Percentiles rank a stretch among this genome's conserved stretches.
phyloP scores from a whole-genome alignment of 208 protist genomes.

The Plasmodiophora brassicae region DNA sequence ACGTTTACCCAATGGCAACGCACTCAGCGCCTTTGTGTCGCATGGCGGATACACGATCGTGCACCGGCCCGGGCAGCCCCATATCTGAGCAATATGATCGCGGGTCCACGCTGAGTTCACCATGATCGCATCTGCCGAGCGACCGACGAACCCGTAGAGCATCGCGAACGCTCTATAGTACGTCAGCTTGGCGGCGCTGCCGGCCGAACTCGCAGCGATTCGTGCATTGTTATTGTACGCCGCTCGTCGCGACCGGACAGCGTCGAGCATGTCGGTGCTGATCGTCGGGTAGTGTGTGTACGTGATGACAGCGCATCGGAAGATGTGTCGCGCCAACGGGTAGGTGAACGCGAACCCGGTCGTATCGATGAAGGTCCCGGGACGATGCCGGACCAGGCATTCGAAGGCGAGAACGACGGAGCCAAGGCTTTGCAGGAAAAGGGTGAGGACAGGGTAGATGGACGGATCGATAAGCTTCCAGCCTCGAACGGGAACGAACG shows the following conservation, averaged over 20 bases:
- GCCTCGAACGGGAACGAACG: slow-evolving; percentile 65
- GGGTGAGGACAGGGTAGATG: slow-evolving; percentile 70
- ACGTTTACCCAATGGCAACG: slow-evolving; percentile 44
- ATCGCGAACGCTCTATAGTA: slow-evolving; percentile 70
- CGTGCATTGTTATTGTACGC: slow-evolving; percentile 74
- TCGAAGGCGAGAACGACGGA: slow-evolving; percentile 76
- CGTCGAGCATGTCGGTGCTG: slow-evolving; percentile 62
- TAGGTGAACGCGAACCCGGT: slow-evolving; percentile 89
- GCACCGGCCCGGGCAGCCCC: slow-evolving; percentile 46
- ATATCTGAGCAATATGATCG: slow-evolving; percentile 78
- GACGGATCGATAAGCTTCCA: slow-evolving; percentile 65
- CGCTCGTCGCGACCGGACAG: slow-evolving; percentile 38
- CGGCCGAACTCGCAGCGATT: slow-evolving; percentile 66
- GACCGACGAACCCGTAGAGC: slow-evolving; percentile 57
- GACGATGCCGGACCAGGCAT: slow-evolving; percentile 53
- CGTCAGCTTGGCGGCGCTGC: slow-evolving; percentile 77
- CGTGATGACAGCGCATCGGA: slow-evolving; percentile 68
- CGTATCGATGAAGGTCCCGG: slow-evolving; percentile 78
- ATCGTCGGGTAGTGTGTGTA: slow-evolving; percentile 98
- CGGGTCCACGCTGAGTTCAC: slow-evolving; percentile 93
- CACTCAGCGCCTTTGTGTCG: slow-evolving; percentile 63
- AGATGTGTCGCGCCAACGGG: slow-evolving; percentile 76
- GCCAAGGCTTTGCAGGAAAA: slow-evolving; percentile 83
- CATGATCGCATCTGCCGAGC: slow-evolving; percentile 71
- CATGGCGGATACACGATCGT: slow-evolving; percentile 83